These are phyloP conservation scores for Penicillium chermesinum DNA, from an alignment of 495 filamentous ascomycete species.

Conservation along the genomic window DNA sequence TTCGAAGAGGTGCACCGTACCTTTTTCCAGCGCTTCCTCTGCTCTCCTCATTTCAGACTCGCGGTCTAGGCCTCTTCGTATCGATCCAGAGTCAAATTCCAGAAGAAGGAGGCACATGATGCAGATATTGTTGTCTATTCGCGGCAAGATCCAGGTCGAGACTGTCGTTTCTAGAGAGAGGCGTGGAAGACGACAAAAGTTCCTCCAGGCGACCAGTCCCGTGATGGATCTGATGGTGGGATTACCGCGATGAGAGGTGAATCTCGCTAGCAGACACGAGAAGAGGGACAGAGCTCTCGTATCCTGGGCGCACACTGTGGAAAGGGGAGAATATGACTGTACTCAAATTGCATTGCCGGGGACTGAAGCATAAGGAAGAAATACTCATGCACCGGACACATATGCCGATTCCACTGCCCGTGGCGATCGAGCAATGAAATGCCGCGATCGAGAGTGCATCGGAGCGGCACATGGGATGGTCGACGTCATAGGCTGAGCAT, in stretches of 20 bases:
- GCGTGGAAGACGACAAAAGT: background rate
- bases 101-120: background rate
- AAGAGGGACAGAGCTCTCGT: slow-evolving; percentile 5
- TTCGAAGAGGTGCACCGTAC: background rate
- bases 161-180: slow-evolving; percentile 11
- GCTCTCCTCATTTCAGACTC: background rate
- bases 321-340: slow-evolving; percentile 1
- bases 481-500: background rate
- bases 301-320: slow-evolving; percentile 6
- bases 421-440: slow-evolving; percentile 15
- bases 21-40: background rate
- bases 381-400: slow-evolving; percentile 13
- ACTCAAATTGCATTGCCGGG: slow-evolving; percentile 26
- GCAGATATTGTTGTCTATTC: slow-evolving; percentile 11
- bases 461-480: background rate
- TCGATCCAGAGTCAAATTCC: slow-evolving; percentile 2
- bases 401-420: slow-evolving; percentile 22
- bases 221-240: background rate
- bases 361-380: slow-evolving; percentile 5
- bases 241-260: background rate
- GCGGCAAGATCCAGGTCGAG: slow-evolving; percentile 9
- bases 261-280: background rate
- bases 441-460: slow-evolving; percentile 11
- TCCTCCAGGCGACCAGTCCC: background rate
- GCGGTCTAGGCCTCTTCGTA: slow-evolving; percentile 2